Base-by-base conservation (phyloP, 2,329 filamentous ascomycete species). In the Stenocarpella maydis region DNA sequence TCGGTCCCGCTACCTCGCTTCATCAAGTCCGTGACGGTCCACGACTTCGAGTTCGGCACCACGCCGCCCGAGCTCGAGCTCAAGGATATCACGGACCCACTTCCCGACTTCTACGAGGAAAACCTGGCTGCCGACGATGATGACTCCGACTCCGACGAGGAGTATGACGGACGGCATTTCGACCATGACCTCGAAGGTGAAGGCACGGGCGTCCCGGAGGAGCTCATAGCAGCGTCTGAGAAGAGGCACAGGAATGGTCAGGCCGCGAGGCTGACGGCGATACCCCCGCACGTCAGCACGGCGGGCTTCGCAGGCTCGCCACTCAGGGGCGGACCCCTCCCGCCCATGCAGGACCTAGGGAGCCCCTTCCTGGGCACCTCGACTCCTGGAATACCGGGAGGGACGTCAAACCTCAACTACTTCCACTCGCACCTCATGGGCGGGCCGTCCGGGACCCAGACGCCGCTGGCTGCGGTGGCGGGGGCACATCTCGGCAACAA, bases 71-170 rank as follows among this genome's bases (percentile, higher is more conserved):
- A 92, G 74, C 88, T 99, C 50, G 94, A 97, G 77, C 91, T 99
- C 76, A 98, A 98, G 81, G 96, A 98, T 79, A 95, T 99, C 71
- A 97, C 95, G 75, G 95, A 99, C 78, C 96, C 96, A 2, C 87
- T 98, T 69, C 91, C 94, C 0, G 96, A 99, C 76, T 99, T 99
- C 78, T 99, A 99, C 83, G 96, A 98, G 75, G 90, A 93, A 74
- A 89, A 92, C 31, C 83, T 90, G 45, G 91, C 92, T 70, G 86
- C 87, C 26, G 84, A 88, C 31, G 86, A 87, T 47, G 86, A 84
- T 45, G 87, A 89, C 15, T 84, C 85, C 12, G 80, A 81, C 7
- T 84, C 82, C 3, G 84, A 85, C 2, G 82, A 83, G 3, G 82
- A 81, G 3, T 82, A 82, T 2, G 78, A 80, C 0, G 76, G 78